These are phyloP conservation scores for Catenaria anguillulae DNA, from an alignment of 371 early-diverging fungal genomes.

Conservation along the genomic window DNA sequence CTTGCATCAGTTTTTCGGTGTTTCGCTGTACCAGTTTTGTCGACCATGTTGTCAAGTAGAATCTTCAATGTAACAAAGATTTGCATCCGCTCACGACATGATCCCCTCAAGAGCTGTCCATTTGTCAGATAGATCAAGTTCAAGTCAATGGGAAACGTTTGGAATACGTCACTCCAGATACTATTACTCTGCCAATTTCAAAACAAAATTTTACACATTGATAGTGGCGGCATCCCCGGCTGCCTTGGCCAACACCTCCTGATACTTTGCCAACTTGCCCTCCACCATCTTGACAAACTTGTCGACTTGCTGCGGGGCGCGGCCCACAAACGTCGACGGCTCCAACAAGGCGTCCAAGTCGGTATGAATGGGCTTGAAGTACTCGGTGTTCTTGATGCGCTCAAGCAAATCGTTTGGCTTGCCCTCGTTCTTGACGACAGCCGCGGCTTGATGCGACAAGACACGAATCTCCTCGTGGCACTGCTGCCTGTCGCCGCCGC, in stretches of 20 bases:
- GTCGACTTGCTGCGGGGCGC: slow-evolving; percentile 82
- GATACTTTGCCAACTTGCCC: not conserved
- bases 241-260: not conserved
- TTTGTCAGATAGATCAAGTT: too few species aligned
- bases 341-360: slow-evolving; percentile 66
- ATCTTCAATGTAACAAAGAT: too few species aligned
- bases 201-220: not conserved
- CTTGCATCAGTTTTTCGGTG: too few species aligned
- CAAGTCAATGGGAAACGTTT: too few species aligned
- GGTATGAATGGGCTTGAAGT: slow-evolving; percentile 66
- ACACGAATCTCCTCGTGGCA: slow-evolving; percentile 96
- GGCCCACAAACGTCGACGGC: slow-evolving; percentile 82
- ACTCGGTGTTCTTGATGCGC: slow-evolving; percentile 58
- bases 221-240: not conserved
- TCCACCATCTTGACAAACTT: not conserved
- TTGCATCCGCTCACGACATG: too few species aligned
- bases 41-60: too few species aligned
- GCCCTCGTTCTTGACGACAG: slow-evolving; percentile 81
- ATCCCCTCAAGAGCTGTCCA: too few species aligned
- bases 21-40: too few species aligned
- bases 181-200: too few species aligned
- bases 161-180: too few species aligned
- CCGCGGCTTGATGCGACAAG: slow-evolving; percentile 80
- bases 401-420: slow-evolving; percentile 89
- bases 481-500: slow-evolving; percentile 89